Conservation (phyloP, 257 asterid species). For the Nicotiana noctiflora region DNA sequence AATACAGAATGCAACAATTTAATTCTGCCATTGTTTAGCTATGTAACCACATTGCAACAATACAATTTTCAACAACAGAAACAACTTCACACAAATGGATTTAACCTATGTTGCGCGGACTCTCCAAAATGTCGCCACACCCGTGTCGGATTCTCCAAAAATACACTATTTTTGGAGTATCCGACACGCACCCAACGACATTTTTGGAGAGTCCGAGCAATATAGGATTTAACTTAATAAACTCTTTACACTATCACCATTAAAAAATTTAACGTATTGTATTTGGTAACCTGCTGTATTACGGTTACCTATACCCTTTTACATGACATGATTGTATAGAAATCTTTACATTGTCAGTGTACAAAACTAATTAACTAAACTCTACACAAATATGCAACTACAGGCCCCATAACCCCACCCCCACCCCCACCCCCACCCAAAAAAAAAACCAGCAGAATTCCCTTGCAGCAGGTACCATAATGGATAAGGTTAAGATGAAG, state of each 20-base stretch:
- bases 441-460: not conserved
- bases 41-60: constrained; percentile 10
- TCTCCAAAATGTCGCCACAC: no score
- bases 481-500: constrained; percentile 10
- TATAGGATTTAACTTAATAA: not conserved
- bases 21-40: not conserved
- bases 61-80: not conserved
- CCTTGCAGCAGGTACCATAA: not conserved
- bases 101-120: no score
- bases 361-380: no score
- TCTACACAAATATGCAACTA: not conserved
- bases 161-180: no score
- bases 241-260: not conserved
- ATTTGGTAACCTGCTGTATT: no score
- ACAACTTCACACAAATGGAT: not conserved
- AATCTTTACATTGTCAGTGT: no score
- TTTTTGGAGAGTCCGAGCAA: no score
- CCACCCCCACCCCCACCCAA: not conserved
- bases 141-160: no score
- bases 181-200: no score
- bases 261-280: no score
- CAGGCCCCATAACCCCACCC: not conserved
- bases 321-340: no score
- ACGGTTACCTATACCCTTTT: no score
- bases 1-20: not conserved